These are phyloP conservation scores for Auricularia heimuer DNA, from an alignment of 768 basidiomycete genomes.

Conservation along the genomic window DNA sequence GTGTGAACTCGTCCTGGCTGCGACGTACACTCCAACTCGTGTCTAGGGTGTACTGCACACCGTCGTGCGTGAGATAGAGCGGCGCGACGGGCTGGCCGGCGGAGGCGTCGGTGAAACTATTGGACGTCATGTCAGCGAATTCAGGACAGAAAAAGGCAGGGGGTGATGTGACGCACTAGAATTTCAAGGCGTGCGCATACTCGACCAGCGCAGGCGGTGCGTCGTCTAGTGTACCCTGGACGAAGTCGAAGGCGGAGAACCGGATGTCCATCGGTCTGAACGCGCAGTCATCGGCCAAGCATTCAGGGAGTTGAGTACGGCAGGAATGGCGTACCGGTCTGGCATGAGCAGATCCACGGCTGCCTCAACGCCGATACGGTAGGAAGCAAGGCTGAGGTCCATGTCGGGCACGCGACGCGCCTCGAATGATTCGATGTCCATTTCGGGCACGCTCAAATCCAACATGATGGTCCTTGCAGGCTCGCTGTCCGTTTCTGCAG, in stretches of 20 bases:
- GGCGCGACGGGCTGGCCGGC: slow-evolving; percentile 39
- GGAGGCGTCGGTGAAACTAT: slow-evolving; percentile 16
- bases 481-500: slow-evolving; percentile 15
- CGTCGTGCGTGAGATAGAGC: slow-evolving; percentile 27
- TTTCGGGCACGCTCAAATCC: slow-evolving; percentile 23
- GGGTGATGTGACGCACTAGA: slow-evolving; percentile 29
- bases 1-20: slow-evolving; percentile 21
- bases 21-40: slow-evolving; percentile 40
- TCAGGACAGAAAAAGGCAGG: background rate
- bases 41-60: slow-evolving; percentile 36
- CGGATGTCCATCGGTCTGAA: slow-evolving; percentile 49
- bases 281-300: too few species aligned
- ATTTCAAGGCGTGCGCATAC: slow-evolving; percentile 31
- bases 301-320: too few species aligned
- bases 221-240: slow-evolving; percentile 17
- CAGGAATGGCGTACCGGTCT: slow-evolving; percentile 32
- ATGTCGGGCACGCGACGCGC: background rate
- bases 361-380: slow-evolving; percentile 28
- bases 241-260: slow-evolving; percentile 31
- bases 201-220: slow-evolving; percentile 33
- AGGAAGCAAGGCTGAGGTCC: slow-evolving; percentile 11
- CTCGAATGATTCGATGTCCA: background rate
- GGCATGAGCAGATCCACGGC: slow-evolving; percentile 45
- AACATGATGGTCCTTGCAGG: slow-evolving; percentile 26
- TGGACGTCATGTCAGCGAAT: slow-evolving; percentile 21